phyloP scores from a whole-genome alignment of 2,329 filamentous ascomycete species.

The Penicillium corylophilum region DNA sequence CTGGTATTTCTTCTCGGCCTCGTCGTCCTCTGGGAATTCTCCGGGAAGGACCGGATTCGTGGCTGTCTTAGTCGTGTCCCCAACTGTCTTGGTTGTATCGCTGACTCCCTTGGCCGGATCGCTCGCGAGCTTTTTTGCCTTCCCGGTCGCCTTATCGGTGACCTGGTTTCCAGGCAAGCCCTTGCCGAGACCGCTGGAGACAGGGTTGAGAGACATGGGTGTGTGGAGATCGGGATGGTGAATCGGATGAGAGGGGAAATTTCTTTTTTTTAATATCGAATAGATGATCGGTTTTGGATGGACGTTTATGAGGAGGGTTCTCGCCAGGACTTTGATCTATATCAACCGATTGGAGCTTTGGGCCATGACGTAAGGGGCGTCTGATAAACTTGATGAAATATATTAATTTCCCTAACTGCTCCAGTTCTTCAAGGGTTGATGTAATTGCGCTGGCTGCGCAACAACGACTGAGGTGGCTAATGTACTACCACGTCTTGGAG shows the following conservation, averaged over 20 bases:
- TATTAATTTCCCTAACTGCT: slow-evolving; percentile 13
- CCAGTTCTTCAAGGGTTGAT: slow-evolving; percentile 1
- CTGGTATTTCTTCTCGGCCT: slow-evolving; percentile 9
- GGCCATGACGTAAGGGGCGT: slow-evolving; percentile 26
- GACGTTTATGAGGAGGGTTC: neutral
- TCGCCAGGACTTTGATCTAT: slow-evolving; percentile 9
- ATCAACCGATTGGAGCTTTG: slow-evolving; percentile 6
- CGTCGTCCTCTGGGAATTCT: slow-evolving; percentile 27
- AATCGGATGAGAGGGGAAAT: neutral
- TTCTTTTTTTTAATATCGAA: neutral
- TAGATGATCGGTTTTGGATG: neutral
- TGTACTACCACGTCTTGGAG: neutral
- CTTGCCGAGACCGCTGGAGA: slow-evolving; percentile 21
- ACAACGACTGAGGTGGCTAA: neutral
- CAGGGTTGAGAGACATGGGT: slow-evolving; percentile 29
- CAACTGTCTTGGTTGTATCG: slow-evolving; percentile 16
- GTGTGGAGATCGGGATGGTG: neutral
- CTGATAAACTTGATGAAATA: slow-evolving; percentile 20
- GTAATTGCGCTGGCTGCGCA: slow-evolving; percentile 4
- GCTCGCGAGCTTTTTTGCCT: slow-evolving; percentile 14
- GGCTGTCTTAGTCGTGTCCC: slow-evolving; percentile 18
- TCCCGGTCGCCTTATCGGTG: slow-evolving; percentile 14
- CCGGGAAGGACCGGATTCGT: slow-evolving; percentile 25
- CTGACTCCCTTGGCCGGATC: slow-evolving; percentile 15
- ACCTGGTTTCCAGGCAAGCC: slow-evolving; percentile 21